Evolutionary conservation across 2,329 filamentous ascomycete genomes (phyloP).

Genomic region (Cladosporium sphaerospermum): DNA sequence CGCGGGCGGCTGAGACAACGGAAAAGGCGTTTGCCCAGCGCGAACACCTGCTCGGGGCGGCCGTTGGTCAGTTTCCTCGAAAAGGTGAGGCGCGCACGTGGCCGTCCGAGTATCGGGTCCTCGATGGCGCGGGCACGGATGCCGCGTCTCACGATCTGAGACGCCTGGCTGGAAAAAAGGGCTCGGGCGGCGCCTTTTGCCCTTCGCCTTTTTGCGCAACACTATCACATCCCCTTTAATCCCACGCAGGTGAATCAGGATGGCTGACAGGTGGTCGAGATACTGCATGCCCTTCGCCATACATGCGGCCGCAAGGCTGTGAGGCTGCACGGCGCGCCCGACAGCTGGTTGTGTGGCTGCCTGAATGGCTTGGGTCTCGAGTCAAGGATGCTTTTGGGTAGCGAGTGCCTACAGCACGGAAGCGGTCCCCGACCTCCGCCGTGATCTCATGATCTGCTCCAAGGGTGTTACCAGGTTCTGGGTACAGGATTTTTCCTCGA

Average conservation of each 20-base stretch:
- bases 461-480: constrained; percentile 5
- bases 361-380: constrained; percentile 2
- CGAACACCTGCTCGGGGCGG: constrained; percentile 9
- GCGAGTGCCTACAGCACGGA: not conserved
- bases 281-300: too few relatives aligned
- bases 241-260: not conserved
- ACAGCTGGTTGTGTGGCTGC: constrained; percentile 1
- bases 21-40: constrained; percentile 6
- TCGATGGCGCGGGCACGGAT: constrained; percentile 1
- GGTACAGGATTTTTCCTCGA: not conserved
- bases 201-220: too few relatives aligned
- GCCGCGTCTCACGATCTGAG: constrained; percentile 8
- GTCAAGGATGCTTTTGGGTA: constrained; percentile 6
- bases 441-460: constrained; percentile 7
- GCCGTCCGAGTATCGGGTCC: not conserved
- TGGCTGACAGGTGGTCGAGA: not conserved
- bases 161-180: constrained; percentile 10
- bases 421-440: not conserved
- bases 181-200: not conserved
- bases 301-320: not conserved
- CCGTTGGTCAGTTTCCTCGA: constrained; percentile 1
- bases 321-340: constrained; percentile 3
- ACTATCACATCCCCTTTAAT: not conserved
- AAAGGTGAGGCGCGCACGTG: constrained; percentile 9
- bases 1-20: constrained; percentile 8